Percentiles rank a stretch among this genome's conserved stretches.
Evolutionary conservation across 129 eudicot genomes (phyloP).

Genomic region (Pittosporum tobira): DNA sequence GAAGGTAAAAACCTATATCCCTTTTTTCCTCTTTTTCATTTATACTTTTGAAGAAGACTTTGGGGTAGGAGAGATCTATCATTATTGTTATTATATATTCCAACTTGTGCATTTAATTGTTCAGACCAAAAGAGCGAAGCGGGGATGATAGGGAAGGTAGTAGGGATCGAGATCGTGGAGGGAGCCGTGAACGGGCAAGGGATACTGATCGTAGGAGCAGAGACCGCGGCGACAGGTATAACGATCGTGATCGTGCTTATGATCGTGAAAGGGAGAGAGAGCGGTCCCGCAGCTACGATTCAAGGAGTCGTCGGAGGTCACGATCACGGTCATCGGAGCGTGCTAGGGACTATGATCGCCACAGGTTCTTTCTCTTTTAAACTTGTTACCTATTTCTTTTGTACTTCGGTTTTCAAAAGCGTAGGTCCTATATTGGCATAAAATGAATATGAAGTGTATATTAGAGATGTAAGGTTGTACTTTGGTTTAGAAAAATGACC

Average conservation of each 20-base stretch:
- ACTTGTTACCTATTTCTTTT: neutral
- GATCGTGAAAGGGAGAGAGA: conserved; percentile 68
- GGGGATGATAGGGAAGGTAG: conserved; percentile 70
- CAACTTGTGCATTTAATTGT: neutral
- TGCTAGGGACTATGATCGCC: conserved; percentile 75
- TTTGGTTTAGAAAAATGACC: too few relatives aligned
- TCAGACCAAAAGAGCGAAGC: conserved; percentile 76
- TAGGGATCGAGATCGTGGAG: conserved; percentile 54
- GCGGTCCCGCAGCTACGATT: conserved; percentile 52
- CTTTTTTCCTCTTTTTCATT: neutral
- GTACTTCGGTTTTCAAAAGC: too few relatives aligned
- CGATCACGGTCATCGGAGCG: conserved; percentile 82
- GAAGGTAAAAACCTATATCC: conserved; percentile 34
- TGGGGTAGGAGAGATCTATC: too few relatives aligned
- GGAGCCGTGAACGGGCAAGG: conserved; percentile 53
- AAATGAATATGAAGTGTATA: too few relatives aligned
- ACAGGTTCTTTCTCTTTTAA: conserved; percentile 32
- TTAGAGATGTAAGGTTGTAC: too few relatives aligned
- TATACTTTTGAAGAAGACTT: too few relatives aligned
- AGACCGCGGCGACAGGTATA: conserved; percentile 77
- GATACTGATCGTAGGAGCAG: conserved; percentile 70
- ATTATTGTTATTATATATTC: too few relatives aligned
- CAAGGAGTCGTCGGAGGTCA: conserved; percentile 78
- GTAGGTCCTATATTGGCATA: too few relatives aligned
- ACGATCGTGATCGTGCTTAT: conserved; percentile 51